Evolutionary conservation across 495 filamentous ascomycete genomes (phyloP), one percentile per base, ranked within the genome.

Genomic region (Penicillium malachiteum): DNA sequence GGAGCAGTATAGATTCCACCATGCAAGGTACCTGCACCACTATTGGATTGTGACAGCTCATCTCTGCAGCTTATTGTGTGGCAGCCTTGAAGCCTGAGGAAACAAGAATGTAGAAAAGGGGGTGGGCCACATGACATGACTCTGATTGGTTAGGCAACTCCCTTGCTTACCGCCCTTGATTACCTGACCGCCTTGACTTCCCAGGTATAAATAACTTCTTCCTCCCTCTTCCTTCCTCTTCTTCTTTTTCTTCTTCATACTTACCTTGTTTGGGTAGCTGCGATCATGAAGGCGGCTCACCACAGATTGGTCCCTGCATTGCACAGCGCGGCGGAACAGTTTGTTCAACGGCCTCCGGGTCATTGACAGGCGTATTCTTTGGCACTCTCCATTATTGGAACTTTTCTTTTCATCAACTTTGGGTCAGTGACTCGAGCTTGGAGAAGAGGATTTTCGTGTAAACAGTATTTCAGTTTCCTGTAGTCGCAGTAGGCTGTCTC

Each of bases 351-450:
- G 79, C 73, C 72, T 84, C 84, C 81, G 79, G 84, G 79, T 76
- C 78, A 77, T 74, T 80, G 77, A 79, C 75, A 78, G 78, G 81
- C 80, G 82, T 65, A 86, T 86, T 86, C 84, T 87, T 86, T 86
- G 82, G 76, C 85, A 77, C 79, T 62, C 63, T 67, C 68, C 70
- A 64, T 48, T 55, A 54, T 51, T 59, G 71, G 60, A 59, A 57
- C 66, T 69, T 70, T 72, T 60, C 71, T 84, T 83, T 84, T 83
- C 78, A 80, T 84, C 71, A 71, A 71, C 59, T 7, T 65, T 62
- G 64, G 51, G 78, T 77, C 71, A 75, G 32, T 62, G 60, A 76
- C 72, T 61, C 60, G 62, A 69, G 45, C 31, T 74, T 78, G 80
- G 76, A 82, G 80, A 81, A 81, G 76, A 73, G 69, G 52, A 50